phyloP scores from a whole-genome alignment of 306 rosid genomes.

The Cicer judaicum region DNA sequence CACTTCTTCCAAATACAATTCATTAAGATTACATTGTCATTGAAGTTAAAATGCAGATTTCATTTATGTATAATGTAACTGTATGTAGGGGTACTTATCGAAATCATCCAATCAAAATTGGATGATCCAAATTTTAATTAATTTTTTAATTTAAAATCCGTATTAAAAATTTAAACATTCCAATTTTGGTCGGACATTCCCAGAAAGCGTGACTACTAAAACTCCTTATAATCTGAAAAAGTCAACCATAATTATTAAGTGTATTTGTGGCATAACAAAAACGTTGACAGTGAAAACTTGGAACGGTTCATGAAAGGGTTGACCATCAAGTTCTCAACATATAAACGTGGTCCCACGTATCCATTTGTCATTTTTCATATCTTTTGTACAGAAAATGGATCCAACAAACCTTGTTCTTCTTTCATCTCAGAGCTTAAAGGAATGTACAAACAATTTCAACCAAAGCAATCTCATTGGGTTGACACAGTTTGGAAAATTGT shows the following conservation, averaged over 20 bases:
- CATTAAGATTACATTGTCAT: too few relatives aligned
- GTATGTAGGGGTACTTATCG: too few relatives aligned
- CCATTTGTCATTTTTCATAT: conserved; percentile 21
- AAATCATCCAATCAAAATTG: too few relatives aligned
- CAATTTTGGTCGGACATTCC: too few relatives aligned
- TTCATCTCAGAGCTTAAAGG: conserved; percentile 53
- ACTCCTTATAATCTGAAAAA: neutral
- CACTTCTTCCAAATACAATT: too few relatives aligned
- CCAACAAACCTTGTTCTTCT: conserved; percentile 44
- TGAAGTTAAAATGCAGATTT: too few relatives aligned
- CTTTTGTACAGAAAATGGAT: conserved; percentile 43
- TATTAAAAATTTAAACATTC: too few relatives aligned
- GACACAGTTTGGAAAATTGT: conserved; percentile 60
- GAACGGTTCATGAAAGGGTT: neutral
- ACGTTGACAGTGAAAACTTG: neutral
- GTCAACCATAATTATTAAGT: neutral
- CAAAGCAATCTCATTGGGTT: conserved; percentile 53
- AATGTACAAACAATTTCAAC: conserved; percentile 55
- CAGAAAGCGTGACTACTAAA: too few relatives aligned
- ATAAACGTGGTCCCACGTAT: conserved; percentile 23
- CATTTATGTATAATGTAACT: too few relatives aligned
- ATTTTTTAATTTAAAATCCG: too few relatives aligned
- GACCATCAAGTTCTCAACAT: conserved; percentile 1
- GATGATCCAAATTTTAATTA: too few relatives aligned
- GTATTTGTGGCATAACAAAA: neutral